These are phyloP conservation scores for Oidium heveae DNA, from an alignment of 2,329 filamentous ascomycete species.

Conservation along the genomic window DNA sequence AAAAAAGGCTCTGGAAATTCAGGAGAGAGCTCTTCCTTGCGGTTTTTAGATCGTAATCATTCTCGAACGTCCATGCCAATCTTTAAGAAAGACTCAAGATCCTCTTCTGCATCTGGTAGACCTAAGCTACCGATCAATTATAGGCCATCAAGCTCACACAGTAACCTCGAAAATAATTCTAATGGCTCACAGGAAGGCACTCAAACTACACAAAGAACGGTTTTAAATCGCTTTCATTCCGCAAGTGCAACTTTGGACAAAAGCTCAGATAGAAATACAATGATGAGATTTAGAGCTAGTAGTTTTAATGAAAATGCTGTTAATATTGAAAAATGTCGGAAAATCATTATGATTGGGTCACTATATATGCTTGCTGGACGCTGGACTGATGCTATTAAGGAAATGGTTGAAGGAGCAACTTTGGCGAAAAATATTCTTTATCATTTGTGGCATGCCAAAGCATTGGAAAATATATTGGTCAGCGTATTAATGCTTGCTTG, in stretches of 20 bases:
- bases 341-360: conserved; percentile 57
- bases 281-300: conserved; percentile 44
- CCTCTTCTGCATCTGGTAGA: conserved; percentile 8
- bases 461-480: conserved; percentile 64
- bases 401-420: conserved; percentile 56
- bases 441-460: conserved; percentile 94
- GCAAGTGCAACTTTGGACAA: conserved; percentile 6
- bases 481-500: conserved; percentile 66
- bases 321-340: conserved; percentile 56
- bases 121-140: conserved; percentile 16
- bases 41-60: conserved; percentile 30
- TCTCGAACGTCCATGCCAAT: conserved; percentile 64
- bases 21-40: conserved; percentile 28
- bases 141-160: conserved; percentile 3
- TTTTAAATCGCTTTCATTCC: conserved; percentile 7
- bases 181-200: conserved; percentile 2
- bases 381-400: conserved; percentile 69
- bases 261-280: conserved; percentile 28
- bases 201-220: conserved; percentile 3
- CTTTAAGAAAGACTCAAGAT: conserved; percentile 12
- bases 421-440: conserved; percentile 61
- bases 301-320: conserved; percentile 54
- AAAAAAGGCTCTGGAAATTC: conserved; percentile 20
- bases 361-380: conserved; percentile 73
- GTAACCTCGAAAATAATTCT: conserved; percentile 9